Base-by-base conservation (phyloP, 202 grass and related monocot species). In the Panicum hallii region DNA sequence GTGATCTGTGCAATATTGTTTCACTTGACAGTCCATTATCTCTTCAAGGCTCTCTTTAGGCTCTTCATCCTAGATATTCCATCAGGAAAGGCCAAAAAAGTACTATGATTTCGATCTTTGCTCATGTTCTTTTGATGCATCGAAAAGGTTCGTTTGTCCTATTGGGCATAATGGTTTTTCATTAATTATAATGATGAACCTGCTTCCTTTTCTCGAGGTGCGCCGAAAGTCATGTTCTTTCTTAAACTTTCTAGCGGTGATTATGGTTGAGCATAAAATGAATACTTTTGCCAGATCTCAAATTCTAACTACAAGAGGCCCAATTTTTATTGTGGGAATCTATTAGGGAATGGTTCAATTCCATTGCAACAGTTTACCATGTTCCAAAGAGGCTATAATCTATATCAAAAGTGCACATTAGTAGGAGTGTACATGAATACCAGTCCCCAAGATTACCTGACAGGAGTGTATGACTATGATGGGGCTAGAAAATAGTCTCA, bases 131-230 rank as follows among this genome's bases (percentile, higher is more conserved):
- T 83, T 56, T 52, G 45, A 54, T 65, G 78, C 47, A 48, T 10
- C 36, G 9, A 54, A 82, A 82, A 77, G 63, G 41, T 78, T 64
- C 10, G 56, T 82, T 82, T 86, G 72, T 78, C 65, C 28, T 70
- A 71, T 45, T 82, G 20, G 82, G 20, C 23, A 84, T 80, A 68
- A 85, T 76, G 11, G 5, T 67, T 43, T 89, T 40, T 45, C 45
- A 43, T 66, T 73, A 22, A 48, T 55, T 86, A 32, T 77, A 63
- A 66, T 77, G 54, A 55, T 66, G 1, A 49, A 48, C 56, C 57
- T 64, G 26, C 63, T 56, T 67, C 32, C 46, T 82, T 64, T 54
- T 53, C 36, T 44, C 7, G 15, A 49, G 82, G 46, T 82, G 71
- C 46, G 72, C 64, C 40, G 48, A 78, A 78, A 72, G 72, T 22